Conservation (phyloP, 73 alveolate species). For the Paramecium primaurelia region DNA sequence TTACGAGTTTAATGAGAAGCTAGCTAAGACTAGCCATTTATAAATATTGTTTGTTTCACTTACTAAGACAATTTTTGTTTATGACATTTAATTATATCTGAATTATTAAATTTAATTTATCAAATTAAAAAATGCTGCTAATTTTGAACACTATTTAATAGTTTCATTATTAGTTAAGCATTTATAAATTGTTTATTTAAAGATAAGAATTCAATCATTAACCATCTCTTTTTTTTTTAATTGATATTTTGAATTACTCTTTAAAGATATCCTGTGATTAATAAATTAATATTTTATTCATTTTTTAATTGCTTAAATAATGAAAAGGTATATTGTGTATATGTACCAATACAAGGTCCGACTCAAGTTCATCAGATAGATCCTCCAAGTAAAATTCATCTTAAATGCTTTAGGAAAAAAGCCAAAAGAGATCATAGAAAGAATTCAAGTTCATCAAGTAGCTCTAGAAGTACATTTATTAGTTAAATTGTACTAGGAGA, state of each 20-base stretch:
- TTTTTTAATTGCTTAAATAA: background rate
- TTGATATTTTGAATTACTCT: background rate
- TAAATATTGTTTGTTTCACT: background rate
- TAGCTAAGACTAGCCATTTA: background rate
- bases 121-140: background rate
- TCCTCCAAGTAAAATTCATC: background rate
- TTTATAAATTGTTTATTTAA: no score
- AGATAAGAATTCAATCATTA: background rate
- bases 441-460: slow-evolving; percentile 17
- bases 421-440: background rate
- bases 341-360: slow-evolving; percentile 8
- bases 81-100: background rate
- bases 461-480: background rate
- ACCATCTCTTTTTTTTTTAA: background rate
- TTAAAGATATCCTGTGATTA: background rate
- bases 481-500: background rate
- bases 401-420: background rate
- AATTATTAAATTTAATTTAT: background rate
- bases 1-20: background rate
- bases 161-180: background rate
- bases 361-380: slow-evolving; percentile 25
- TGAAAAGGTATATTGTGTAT: slow-evolving; percentile 8
- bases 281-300: background rate
- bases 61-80: background rate
- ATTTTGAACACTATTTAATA: background rate